Evolutionary conservation across 148 eudicot species (phyloP).

Genomic region (Amaranthus cruentus): DNA sequence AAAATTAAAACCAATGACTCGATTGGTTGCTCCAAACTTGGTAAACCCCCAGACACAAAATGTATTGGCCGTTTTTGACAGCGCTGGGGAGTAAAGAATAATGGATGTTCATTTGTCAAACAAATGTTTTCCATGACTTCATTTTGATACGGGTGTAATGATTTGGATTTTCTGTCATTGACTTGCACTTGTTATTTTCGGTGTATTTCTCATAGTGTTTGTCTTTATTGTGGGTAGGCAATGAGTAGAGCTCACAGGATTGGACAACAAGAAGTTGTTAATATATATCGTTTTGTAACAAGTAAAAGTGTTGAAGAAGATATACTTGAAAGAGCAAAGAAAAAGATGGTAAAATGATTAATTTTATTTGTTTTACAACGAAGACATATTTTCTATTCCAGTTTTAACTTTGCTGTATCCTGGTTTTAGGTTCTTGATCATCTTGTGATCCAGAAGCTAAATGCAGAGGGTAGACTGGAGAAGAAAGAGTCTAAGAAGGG

Average conservation of each 20-base stretch:
- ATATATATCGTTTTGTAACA: slow-evolving; percentile 95
- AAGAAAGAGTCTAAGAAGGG: slow-evolving; percentile 94
- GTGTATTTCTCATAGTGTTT: not conserved
- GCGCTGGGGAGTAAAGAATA: too few species aligned
- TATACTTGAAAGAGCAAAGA: slow-evolving; percentile 96
- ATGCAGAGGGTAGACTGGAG: slow-evolving; percentile 97
- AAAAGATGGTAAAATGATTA: slow-evolving; percentile 74
- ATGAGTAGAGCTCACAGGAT: slow-evolving; percentile 99
- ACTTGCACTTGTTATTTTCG: not conserved
- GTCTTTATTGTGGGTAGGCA: slow-evolving; percentile 41
- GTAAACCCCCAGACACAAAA: too few species aligned
- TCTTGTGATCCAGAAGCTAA: slow-evolving; percentile 94
- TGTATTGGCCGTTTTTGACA: too few species aligned
- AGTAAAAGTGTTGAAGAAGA: slow-evolving; percentile 99
- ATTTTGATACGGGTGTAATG: too few species aligned
- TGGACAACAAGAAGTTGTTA: slow-evolving; percentile 99
- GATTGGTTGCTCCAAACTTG: too few species aligned
- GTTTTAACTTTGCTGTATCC: not conserved
- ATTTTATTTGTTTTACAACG: slow-evolving; percentile 1
- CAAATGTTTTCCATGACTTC: too few species aligned
- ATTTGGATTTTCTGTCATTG: not conserved
- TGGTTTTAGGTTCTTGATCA: slow-evolving; percentile 83
- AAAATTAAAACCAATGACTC: too few species aligned
- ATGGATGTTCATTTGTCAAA: too few species aligned
- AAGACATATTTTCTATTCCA: not conserved